Conservation (phyloP, 78 protist genomes). For the Chrysochromulina tobinii region DNA sequence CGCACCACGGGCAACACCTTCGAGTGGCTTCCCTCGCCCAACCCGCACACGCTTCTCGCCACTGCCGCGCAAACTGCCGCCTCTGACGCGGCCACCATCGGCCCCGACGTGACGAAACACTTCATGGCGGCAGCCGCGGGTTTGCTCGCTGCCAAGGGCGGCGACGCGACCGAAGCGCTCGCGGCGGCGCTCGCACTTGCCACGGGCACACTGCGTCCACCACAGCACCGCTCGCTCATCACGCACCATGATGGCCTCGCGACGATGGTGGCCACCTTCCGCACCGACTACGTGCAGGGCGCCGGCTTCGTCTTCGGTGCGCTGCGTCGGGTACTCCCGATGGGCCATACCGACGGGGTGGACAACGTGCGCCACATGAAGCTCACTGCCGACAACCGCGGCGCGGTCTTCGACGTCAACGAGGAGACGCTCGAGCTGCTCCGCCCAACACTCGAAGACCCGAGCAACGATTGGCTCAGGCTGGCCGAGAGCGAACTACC, state of each 20-base stretch:
- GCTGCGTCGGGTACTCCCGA: conserved; percentile 6
- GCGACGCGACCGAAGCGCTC: background rate
- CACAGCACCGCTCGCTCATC: background rate
- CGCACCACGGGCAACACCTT: background rate
- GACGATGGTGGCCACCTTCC: background rate
- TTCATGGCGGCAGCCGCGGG: background rate
- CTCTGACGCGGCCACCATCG: background rate
- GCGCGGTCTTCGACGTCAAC: conserved; percentile 20
- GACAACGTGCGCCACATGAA: background rate
- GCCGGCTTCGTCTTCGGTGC: background rate
- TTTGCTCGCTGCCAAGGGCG: background rate
- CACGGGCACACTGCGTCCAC: background rate
- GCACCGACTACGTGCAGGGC: background rate
- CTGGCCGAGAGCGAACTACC: too few relatives aligned
- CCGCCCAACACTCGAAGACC: too few relatives aligned
- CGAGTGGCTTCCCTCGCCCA: conserved; percentile 14
- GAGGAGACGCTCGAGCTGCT: background rate
- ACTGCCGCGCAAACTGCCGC: conserved; percentile 10
- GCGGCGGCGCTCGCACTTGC: conserved; percentile 24
- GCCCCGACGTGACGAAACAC: background rate
- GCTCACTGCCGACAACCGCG: background rate
- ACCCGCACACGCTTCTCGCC: background rate
- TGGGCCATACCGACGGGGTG: background rate
- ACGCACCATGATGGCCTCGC: background rate
- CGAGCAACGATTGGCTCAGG: too few relatives aligned